A percentile compares a stretch with the other conserved stretches of the same genome.
Conservation (phyloP, 2,329 filamentous ascomycete species). For the Cryoendolithus antarcticus region DNA sequence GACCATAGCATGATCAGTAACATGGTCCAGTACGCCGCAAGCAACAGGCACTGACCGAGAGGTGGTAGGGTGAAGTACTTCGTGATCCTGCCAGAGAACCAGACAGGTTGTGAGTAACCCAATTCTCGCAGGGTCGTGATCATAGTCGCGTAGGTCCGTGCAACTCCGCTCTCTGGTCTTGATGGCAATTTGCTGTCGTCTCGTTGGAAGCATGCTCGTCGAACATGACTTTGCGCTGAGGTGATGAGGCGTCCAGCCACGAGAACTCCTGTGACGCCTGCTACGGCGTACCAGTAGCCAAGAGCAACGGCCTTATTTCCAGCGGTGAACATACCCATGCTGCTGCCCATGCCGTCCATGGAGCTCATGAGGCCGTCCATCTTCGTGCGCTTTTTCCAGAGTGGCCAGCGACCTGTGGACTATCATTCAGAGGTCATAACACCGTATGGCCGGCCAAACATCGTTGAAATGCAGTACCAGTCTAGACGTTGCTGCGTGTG, state of each 20-base stretch:
- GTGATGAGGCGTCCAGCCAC: slow-evolving; percentile 8
- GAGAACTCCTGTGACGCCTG: slow-evolving; percentile 14
- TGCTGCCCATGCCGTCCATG: slow-evolving; percentile 19
- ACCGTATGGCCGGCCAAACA: no score
- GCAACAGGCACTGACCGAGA: slow-evolving; percentile 16
- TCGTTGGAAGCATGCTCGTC: slow-evolving; percentile 6
- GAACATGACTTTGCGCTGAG: slow-evolving; percentile 8
- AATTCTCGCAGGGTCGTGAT: slow-evolving; percentile 16
- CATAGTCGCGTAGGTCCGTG: slow-evolving; percentile 16
- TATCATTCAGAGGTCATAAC: no score
- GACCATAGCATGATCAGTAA: slow-evolving; percentile 20
- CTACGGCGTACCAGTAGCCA: slow-evolving; percentile 19
- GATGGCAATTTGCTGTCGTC: slow-evolving; percentile 11
- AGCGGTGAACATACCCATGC: slow-evolving; percentile 13
- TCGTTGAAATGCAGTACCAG: no score
- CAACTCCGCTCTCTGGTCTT: slow-evolving; percentile 11
- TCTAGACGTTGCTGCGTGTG: no score
- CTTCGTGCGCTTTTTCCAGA: no score
- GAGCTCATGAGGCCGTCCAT: no score
- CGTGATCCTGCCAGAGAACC: slow-evolving; percentile 18
- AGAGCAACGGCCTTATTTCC: slow-evolving; percentile 14
- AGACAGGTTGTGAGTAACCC: slow-evolving; percentile 18
- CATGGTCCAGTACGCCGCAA: slow-evolving; percentile 19
- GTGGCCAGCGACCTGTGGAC: no score
- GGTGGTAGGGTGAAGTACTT: slow-evolving; percentile 22